Percentiles rank a stretch among this genome's conserved stretches.
phyloP scores from a whole-genome alignment of 164 flowering plant species.

The Stephania japonica region DNA sequence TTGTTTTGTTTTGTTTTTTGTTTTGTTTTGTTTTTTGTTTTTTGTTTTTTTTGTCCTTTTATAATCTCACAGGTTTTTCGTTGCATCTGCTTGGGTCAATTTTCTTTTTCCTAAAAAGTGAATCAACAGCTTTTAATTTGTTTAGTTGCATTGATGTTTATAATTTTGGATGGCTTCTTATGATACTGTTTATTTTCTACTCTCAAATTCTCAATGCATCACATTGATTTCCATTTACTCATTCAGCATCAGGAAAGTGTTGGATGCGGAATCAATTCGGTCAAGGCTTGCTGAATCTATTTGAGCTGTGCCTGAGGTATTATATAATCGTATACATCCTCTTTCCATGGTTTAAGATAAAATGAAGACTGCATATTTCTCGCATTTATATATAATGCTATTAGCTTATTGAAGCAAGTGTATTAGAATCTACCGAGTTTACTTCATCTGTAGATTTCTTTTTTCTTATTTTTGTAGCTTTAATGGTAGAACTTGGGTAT shows the following conservation, averaged over 20 bases:
- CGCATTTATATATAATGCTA: no score
- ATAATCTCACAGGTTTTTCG: no score
- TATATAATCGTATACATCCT: conserved; percentile 2
- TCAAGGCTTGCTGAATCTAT: conserved; percentile 28
- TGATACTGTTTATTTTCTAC: background rate
- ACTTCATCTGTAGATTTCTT: background rate
- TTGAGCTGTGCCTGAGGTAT: conserved; percentile 11
- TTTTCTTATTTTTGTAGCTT: background rate
- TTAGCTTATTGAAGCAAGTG: background rate
- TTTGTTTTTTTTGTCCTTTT: no score
- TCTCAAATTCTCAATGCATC: background rate
- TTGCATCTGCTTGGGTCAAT: background rate
- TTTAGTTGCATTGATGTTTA: background rate
- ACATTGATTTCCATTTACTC: background rate
- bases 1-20: no score
- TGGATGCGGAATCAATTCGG: conserved; percentile 27
- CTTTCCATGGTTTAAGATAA: background rate
- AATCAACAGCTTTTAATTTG: background rate
- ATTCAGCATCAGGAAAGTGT: conserved; percentile 29
- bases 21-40: no score
- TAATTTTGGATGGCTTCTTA: background rate
- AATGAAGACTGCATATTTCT: no score
- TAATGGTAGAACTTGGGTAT: no score
- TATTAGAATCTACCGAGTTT: background rate
- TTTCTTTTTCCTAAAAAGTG: background rate